These are phyloP conservation scores for Cladophialophora exuberans DNA, from an alignment of 2,329 filamentous ascomycete species.

Conservation along the genomic window DNA sequence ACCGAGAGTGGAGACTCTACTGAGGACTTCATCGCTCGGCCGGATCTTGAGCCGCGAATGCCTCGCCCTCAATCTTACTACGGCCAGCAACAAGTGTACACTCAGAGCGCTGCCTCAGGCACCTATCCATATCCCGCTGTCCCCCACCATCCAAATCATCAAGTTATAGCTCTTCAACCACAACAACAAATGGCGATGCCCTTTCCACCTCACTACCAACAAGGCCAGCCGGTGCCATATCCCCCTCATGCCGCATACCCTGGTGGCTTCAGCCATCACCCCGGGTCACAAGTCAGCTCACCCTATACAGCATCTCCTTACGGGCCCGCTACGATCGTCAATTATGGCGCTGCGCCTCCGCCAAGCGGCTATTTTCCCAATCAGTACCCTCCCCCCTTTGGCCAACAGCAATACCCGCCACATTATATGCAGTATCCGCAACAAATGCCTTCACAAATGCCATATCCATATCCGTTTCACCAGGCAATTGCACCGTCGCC, in stretches of 20 bases:
- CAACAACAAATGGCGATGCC: slow-evolving; percentile 28
- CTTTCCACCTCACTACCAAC: slow-evolving; percentile 23
- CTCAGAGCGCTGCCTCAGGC: slow-evolving; percentile 44
- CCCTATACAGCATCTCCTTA: slow-evolving; percentile 36
- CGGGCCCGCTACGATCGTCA: slow-evolving; percentile 42
- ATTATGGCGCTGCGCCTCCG: slow-evolving; percentile 38
- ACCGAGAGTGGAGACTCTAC: slow-evolving; percentile 67
- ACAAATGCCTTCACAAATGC: slow-evolving; percentile 37
- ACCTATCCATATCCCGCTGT: slow-evolving; percentile 40
- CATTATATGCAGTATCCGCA: slow-evolving; percentile 43
- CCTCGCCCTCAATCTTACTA: slow-evolving; percentile 33
- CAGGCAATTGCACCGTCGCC: slow-evolving; percentile 42
- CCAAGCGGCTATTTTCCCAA: slow-evolving; percentile 38
- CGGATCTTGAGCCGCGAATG: slow-evolving; percentile 28
- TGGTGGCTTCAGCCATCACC: slow-evolving; percentile 21
- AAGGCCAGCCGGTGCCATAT: slow-evolving; percentile 24
- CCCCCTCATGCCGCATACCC: slow-evolving; percentile 22
- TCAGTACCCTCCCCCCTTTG: slow-evolving; percentile 39
- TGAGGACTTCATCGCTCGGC: slow-evolving; percentile 59
- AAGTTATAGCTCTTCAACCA: slow-evolving; percentile 29
- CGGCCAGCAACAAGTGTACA: slow-evolving; percentile 40
- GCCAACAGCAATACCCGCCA: slow-evolving; percentile 31
- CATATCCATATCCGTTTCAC: slow-evolving; percentile 34
- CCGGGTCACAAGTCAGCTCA: slow-evolving; percentile 30
- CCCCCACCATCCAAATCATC: slow-evolving; percentile 26